These are phyloP conservation scores for Lizonia empirigonia DNA, from an alignment of 2,329 filamentous ascomycete genomes.

Conservation along the genomic window DNA sequence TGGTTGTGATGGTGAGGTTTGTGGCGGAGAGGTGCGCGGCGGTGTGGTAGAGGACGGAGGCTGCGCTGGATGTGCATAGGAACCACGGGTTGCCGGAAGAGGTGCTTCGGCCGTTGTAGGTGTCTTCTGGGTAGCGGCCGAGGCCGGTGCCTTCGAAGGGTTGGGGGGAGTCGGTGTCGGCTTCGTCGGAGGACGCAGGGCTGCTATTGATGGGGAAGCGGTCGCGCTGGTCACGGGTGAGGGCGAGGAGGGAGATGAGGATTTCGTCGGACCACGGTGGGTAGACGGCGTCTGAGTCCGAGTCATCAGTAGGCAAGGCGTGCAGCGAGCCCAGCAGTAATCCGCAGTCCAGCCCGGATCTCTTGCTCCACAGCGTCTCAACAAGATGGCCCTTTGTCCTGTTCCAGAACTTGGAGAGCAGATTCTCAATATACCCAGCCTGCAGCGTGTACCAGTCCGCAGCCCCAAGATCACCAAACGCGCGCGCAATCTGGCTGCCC, in stretches of 20 bases:
- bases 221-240: slow-evolving; percentile 42
- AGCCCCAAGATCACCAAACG: slow-evolving; percentile 47
- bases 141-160: slow-evolving; percentile 44
- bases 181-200: slow-evolving; percentile 15
- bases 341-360: slow-evolving; percentile 48
- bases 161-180: slow-evolving; percentile 10
- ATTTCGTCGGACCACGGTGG: slow-evolving; percentile 48
- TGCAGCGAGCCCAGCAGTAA: slow-evolving; percentile 49
- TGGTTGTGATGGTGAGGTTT: slow-evolving; percentile 40
- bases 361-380: slow-evolving; percentile 42
- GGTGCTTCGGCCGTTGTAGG: slow-evolving; percentile 48
- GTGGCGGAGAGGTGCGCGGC: slow-evolving; percentile 38
- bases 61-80: slow-evolving; percentile 51
- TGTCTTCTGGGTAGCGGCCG: slow-evolving; percentile 53
- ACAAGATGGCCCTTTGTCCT: slow-evolving; percentile 45
- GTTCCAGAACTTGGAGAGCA: slow-evolving; percentile 48
- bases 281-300: slow-evolving; percentile 30
- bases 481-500: slow-evolving; percentile 41
- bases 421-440: slow-evolving; percentile 40
- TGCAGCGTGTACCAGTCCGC: slow-evolving; percentile 48
- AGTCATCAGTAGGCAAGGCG: slow-evolving; percentile 27
- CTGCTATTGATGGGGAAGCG: slow-evolving; percentile 50
- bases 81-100: slow-evolving; percentile 51
- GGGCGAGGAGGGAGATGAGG: slow-evolving; percentile 44
- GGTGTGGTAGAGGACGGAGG: slow-evolving; percentile 49